Conservation (phyloP, 1,139 yeast species). For the Hemisphaericaspora xylanilytica region DNA sequence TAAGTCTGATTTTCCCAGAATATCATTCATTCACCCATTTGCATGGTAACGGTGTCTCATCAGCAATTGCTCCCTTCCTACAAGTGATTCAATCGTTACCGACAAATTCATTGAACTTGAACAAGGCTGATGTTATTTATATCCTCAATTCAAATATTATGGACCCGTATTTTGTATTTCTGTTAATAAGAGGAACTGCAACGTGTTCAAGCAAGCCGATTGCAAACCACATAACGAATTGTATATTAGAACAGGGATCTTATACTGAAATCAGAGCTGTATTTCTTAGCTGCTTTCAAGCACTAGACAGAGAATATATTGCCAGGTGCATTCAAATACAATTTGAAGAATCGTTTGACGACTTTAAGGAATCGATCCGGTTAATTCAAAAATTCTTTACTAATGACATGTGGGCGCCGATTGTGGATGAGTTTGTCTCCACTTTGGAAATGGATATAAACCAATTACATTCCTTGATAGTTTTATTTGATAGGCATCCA, state of each 20-base stretch:
- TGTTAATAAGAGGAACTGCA: background rate
- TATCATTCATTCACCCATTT: background rate
- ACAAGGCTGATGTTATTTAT: constrained; percentile 2
- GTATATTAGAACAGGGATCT: background rate
- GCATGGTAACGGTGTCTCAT: background rate
- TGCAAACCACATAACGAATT: constrained; percentile 1
- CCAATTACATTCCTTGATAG: constrained; percentile 2
- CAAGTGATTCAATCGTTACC: background rate
- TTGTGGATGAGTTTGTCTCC: background rate
- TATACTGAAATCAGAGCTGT: background rate
- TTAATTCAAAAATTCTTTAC: background rate
- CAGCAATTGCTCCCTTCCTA: background rate
- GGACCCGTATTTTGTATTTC: constrained; percentile 1
- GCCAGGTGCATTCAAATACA: background rate
- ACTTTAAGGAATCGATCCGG: constrained; percentile 1
- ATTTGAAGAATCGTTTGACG: constrained; percentile 1
- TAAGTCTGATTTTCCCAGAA: constrained; percentile 7
- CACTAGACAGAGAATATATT: background rate
- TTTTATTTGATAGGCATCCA: background rate
- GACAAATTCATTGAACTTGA: background rate
- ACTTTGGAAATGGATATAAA: background rate
- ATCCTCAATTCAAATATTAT: constrained; percentile 1
- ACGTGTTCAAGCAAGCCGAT: background rate
- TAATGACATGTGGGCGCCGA: background rate
- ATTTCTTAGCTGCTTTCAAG: background rate